Conservation (phyloP, 495 filamentous ascomycete species). For the Penicillium arizonense region DNA sequence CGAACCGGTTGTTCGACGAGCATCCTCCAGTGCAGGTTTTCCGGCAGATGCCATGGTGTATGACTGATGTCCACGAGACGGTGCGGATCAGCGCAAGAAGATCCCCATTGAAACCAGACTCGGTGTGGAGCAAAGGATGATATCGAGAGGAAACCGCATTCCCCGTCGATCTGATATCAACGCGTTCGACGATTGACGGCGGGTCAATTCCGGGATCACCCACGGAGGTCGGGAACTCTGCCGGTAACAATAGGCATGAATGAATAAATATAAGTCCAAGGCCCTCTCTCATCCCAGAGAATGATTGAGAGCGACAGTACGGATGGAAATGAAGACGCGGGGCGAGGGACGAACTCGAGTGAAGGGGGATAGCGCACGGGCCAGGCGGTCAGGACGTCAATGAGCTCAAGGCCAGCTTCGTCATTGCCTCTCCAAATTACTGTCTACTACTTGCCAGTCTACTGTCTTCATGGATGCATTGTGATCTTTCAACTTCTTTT, state of each 20-base stretch:
- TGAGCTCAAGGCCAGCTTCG: constrained; percentile 15
- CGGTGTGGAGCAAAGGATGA: constrained; percentile 28
- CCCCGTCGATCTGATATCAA: constrained; percentile 27
- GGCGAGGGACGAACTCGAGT: constrained; percentile 27
- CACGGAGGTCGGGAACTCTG: constrained; percentile 7
- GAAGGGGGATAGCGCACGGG: constrained; percentile 26
- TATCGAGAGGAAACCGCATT: constrained; percentile 43
- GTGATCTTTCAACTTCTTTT: too few relatives aligned
- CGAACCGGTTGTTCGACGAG: constrained; percentile 50
- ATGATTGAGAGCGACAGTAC: constrained; percentile 19
- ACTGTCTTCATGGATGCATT: too few relatives aligned
- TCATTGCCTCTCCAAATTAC: not conserved
- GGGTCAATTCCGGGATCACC: constrained; percentile 18
- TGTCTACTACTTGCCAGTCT: not conserved
- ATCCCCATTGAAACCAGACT: constrained; percentile 43
- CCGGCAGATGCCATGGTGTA: constrained; percentile 42
- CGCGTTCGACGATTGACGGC: constrained; percentile 20
- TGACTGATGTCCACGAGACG: constrained; percentile 31
- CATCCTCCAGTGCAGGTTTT: constrained; percentile 44
- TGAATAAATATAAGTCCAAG: constrained; percentile 15
- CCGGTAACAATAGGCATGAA: constrained; percentile 12
- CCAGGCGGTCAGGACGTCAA: constrained; percentile 29
- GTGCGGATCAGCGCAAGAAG: constrained; percentile 36
- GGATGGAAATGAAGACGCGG: constrained; percentile 26
- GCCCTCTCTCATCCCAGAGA: constrained; percentile 14